Evolutionary conservation across 768 basidiomycete genomes (phyloP).

Genomic region (Boletellus sp.): DNA sequence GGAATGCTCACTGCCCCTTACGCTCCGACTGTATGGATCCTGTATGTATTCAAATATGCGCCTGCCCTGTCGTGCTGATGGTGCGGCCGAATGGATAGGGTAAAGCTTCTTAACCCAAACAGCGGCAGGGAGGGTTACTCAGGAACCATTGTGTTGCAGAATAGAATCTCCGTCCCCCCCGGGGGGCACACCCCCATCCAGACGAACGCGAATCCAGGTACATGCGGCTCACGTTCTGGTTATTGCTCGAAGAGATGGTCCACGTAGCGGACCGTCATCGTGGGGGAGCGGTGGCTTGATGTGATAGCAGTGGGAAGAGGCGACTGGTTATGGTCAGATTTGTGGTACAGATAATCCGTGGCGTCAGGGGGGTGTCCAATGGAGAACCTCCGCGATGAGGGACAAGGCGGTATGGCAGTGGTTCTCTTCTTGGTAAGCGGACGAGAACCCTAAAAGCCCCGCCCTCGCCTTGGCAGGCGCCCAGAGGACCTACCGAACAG

Average conservation of each 20-base stretch:
- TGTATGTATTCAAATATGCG: conserved; percentile 7
- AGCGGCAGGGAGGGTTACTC: conserved; percentile 51
- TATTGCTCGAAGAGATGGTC: conserved; percentile 56
- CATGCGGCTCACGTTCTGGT: conserved; percentile 73
- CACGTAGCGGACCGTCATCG: conserved; percentile 45
- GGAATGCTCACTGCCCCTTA: conserved; percentile 60
- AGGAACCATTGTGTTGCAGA: conserved; percentile 64
- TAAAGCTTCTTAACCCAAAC: conserved; percentile 47
- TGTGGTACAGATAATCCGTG: conserved; percentile 3
- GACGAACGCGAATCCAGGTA: conserved; percentile 59
- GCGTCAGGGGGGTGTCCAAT: background rate
- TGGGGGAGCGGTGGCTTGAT: conserved; percentile 3
- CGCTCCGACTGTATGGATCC: background rate
- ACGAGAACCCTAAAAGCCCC: conserved; percentile 1
- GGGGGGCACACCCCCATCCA: conserved; percentile 73
- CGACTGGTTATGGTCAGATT: conserved; percentile 11
- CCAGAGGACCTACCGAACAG: background rate
- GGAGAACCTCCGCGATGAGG: conserved; percentile 10
- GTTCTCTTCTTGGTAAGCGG: background rate
- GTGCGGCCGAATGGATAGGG: conserved; percentile 37
- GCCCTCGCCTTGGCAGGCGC: background rate
- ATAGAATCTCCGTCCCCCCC: conserved; percentile 78
- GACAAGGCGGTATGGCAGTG: background rate
- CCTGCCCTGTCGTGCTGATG: conserved; percentile 2
- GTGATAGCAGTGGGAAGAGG: conserved; percentile 10